Evolutionary conservation across 805 yeast genomes (phyloP).

Genomic region (Kuraishia cidri): DNA sequence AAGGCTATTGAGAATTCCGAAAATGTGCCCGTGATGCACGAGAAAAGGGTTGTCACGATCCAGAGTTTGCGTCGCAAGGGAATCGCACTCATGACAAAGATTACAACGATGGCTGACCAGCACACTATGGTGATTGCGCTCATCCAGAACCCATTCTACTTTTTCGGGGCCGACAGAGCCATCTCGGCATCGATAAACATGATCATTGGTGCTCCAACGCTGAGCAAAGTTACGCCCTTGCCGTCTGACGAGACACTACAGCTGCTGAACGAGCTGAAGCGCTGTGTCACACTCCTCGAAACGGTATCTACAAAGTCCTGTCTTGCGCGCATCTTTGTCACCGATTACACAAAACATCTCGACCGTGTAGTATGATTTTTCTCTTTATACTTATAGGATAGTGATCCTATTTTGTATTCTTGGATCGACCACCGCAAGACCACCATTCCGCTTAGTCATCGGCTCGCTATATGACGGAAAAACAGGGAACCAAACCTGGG

Average conservation of each 20-base stretch:
- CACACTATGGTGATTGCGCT: neutral
- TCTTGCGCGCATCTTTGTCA: too few species aligned
- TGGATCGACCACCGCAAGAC: too few species aligned
- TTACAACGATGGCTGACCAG: neutral
- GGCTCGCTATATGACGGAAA: too few species aligned
- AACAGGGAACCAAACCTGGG: too few species aligned
- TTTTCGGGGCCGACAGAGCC: neutral
- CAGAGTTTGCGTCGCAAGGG: neutral
- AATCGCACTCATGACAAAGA: neutral
- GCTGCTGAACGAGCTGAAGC: neutral
- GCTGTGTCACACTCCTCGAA: neutral
- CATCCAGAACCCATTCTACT: neutral
- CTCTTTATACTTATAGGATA: too few species aligned
- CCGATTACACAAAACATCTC: too few species aligned
- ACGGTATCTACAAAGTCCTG: neutral
- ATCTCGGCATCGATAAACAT: neutral
- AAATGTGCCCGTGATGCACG: neutral
- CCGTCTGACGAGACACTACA: neutral
- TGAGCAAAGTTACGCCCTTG: neutral
- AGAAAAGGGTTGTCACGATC: neutral
- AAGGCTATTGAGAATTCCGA: neutral
- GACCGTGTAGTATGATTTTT: too few species aligned
- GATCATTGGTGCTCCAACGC: neutral
- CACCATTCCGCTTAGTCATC: too few species aligned
- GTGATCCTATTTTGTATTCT: too few species aligned